Base-by-base conservation (phyloP, 2,329 filamentous ascomycete species). In the Fonsecaea multimorphosa region DNA sequence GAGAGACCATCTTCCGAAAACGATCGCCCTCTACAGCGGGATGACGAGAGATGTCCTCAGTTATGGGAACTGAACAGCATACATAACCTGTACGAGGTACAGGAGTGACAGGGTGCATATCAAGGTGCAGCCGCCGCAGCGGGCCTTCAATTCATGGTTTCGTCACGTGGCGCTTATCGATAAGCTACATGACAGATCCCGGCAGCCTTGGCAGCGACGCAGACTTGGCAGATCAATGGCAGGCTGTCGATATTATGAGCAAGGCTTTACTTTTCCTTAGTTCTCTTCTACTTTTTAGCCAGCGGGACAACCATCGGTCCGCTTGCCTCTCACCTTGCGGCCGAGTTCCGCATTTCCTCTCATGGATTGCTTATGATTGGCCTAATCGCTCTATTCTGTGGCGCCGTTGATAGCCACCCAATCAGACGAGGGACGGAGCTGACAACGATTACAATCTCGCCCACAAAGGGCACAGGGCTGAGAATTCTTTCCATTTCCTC, bases 1-100 rank as follows among this genome's bases (percentile, higher is more conserved):
- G 73, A 24, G 83, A 84, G 36, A 82, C 81, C 83, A 85, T 38
- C 19, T 8, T 36, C 34, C 12, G 22, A 12, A 12, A 14, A 52
- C n/a, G 2, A 34, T 16, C 14, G 31, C 29, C n/a, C 4, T 38
- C 14, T 14, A 16, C 32, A 44, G 29, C 38, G 51, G n/a, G 12
- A 31, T 14, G 51, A 32, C 4, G 7, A 4, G 11, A 54, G 2
- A 27, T 34, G 22, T 5, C 29, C 27, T 16, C 32, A 3, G 7
- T 49, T 5, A 49, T 24, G 11, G 44, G 44, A 24, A 49, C 6
- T 7, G 9, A 12, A 24, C 24, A 49, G 44, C 19, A 49, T 24
- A 16, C 44, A 49, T 3, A 12, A 8, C 19, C 38, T 38, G 34
- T 38, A 31, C 29, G 3, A 14, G 4, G 11, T 22, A 7, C 22